Evolutionary conservation across 352 stramenopile genomes (phyloP), one percentile per base, ranked within the genome.

Genomic region (Phytophthora brassicae): DNA sequence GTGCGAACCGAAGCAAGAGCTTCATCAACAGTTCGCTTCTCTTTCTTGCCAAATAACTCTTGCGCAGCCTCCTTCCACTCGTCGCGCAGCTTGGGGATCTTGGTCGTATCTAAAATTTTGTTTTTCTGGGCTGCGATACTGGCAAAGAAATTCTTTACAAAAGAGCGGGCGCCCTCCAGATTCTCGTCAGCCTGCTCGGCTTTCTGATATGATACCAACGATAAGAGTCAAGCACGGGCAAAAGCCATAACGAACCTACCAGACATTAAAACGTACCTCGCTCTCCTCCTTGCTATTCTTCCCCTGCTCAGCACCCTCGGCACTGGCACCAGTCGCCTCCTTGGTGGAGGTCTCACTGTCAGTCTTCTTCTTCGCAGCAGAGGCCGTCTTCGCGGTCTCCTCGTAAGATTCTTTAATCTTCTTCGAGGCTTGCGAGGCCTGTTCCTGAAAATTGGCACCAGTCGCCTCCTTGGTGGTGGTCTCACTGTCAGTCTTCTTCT

Each of bases 11-110:
- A 90, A 28, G 83, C 70, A 16, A 94, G 58, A 28, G 85, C 84
- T 48, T 94, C 85, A 50, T 94, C 85, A 16, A 94, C 75, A 1
- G 81, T 84, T 35, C 73, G 69, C 56, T 86, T 87, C 68, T 90
- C 83, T 43, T 77, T 81, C 22, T 75, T 77, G 13, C 85, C 85
- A 60, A 94, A 92, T 16, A 94, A 75, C 60, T 93, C 82, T n/a
- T 86, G 79, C 0, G 82, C 80, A 1, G 86, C 79, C 28, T 86
- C 74, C 24, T 79, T 86, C 76, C 83, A 91, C 54, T 90, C 81
- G 1, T 89, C 79, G 17, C 78, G 80, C 70, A 77, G 70, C 42
- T 84, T 74, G 11, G 66, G 59, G 22, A 78, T 55, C 22, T 65
- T 71, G 43, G 68, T 77, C 12, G 72, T 67, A 56, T 83, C 72